Evolutionary conservation across 2,329 filamentous ascomycete species (phyloP), one percentile per base, ranked within the genome.

Genomic region (Colletotrichum simmondsii): DNA sequence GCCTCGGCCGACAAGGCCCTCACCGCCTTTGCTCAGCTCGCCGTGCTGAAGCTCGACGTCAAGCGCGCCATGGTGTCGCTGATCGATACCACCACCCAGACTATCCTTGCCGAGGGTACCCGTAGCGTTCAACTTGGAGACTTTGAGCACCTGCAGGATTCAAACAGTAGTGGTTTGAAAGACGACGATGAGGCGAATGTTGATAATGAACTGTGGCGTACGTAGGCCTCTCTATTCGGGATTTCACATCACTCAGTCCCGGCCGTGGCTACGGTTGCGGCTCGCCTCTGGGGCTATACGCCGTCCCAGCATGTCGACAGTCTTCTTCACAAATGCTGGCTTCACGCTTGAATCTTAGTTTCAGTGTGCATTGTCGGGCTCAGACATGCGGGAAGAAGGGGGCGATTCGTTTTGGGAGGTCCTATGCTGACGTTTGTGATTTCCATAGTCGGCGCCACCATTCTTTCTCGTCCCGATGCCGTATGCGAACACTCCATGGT

Each of bases 71-170:
- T 89, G 79, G 83, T 89, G 26, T 86, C 86, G 62, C 78, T 89
- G 22, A 84, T 88, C 64, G 85, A 86, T 72, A 78, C 79, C 5
- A 78, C 81, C 3, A 82, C 80, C 12, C 86, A 89, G 78, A 88
- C 86, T 68, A 84, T 89, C 61, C 81, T 90, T 54, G 87, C 87
- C 49, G 87, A 89, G 75, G 85, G 85, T 10, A 89, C 87, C 1
- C 82, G 81, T 58, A 85, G 83, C 1, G 75, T 87, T 4, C 83
- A 85, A 5, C 77, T 87, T 7, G 80, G 75, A 4, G 72, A 81
- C 26, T 76, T 79, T 3, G 81, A 81, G 11, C 12, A 16, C 2
- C 24, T 65, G 11, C 52, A 46, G n/a, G 52, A 67, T 37, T 37
- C 32, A 8, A 35, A 49, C 24, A 60, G 54, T 37, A 26, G 56